Conservation (phyloP, 805 yeast genomes). For the Vanderwaltozyma yarrowii region DNA sequence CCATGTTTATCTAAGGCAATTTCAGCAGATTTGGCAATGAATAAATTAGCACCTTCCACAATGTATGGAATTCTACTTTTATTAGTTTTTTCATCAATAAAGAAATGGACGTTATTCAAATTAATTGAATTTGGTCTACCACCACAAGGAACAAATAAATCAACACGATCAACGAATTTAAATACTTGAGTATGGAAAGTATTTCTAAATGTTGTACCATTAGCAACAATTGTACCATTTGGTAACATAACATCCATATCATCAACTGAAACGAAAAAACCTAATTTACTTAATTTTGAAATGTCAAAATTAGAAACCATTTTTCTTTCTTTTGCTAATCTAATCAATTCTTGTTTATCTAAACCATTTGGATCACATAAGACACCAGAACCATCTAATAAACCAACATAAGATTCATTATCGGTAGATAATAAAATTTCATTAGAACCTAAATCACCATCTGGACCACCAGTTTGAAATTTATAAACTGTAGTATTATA, state of each 20-base stretch:
- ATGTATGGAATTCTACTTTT: constrained; percentile 71
- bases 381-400: constrained; percentile 95
- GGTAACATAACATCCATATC: constrained; percentile 75
- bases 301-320: constrained; percentile 64
- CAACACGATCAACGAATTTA: constrained; percentile 54
- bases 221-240: constrained; percentile 57
- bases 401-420: constrained; percentile 73
- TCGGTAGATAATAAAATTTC: constrained; percentile 75
- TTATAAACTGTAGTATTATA: constrained; percentile 52
- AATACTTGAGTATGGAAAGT: constrained; percentile 70
- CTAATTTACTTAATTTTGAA: constrained; percentile 56
- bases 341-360: constrained; percentile 63
- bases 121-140: constrained; percentile 97
- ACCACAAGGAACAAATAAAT: constrained; percentile 95
- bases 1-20: constrained; percentile 80
- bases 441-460: constrained; percentile 94
- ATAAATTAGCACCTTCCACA: constrained; percentile 96
- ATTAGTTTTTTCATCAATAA: constrained; percentile 68
- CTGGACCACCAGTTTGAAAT: constrained; percentile 98
- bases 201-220: constrained; percentile 87
- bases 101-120: constrained; percentile 62
- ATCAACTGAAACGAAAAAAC: constrained; percentile 78
- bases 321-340: constrained; percentile 67
- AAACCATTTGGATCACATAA: constrained; percentile 86
- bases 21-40: constrained; percentile 91